Conservation (phyloP, 225 moss, liverwort and hornwort genomes). For the Ulota crispa region DNA sequence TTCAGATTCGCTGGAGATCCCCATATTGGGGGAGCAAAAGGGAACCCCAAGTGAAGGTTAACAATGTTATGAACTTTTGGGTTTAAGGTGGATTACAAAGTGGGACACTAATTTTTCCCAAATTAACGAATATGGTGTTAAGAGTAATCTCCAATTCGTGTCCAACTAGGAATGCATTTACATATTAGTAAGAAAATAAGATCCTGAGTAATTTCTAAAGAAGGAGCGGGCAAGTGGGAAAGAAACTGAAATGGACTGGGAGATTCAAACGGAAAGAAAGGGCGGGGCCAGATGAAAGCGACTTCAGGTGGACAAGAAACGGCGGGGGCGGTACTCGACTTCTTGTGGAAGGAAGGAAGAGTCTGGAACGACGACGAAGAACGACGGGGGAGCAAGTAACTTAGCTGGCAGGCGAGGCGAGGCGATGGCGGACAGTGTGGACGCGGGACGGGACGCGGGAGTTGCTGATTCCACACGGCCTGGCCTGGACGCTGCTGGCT, state of each 20-base stretch:
- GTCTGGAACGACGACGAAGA: not conserved
- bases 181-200: not conserved
- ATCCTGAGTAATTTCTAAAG: not conserved
- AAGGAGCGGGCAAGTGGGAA: not conserved
- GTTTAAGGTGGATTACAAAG: too few relatives aligned
- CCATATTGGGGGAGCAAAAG: too few relatives aligned
- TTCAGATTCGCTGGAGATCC: too few relatives aligned
- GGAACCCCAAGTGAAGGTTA: too few relatives aligned
- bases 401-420: constrained; percentile 18
- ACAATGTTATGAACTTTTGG: too few relatives aligned
- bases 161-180: not conserved
- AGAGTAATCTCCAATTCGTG: too few relatives aligned
- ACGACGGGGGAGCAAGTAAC: not conserved
- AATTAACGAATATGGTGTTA: too few relatives aligned
- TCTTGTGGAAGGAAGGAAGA: not conserved
- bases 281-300: not conserved
- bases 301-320: constrained; percentile 11
- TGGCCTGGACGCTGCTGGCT: too few relatives aligned
- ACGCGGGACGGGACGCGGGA: too few relatives aligned
- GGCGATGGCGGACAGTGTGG: not conserved
- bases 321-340: not conserved
- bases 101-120: too few relatives aligned
- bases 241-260: not conserved
- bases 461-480: not conserved
- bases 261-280: constrained; percentile 5